Base-by-base conservation (phyloP, 2,329 filamentous ascomycete species). In the Botrytis hyacinthi region DNA sequence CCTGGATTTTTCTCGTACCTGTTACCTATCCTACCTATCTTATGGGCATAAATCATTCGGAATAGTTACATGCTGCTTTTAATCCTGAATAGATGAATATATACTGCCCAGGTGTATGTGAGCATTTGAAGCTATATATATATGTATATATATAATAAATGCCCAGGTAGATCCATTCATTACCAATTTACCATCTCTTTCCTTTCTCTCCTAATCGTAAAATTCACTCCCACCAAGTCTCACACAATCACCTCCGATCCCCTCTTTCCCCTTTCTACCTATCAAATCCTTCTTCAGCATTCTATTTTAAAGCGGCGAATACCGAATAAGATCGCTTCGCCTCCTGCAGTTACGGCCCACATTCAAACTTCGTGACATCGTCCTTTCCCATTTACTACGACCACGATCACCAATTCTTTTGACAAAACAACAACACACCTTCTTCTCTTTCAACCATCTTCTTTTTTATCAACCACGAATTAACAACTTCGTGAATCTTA, bases 321-420 rank as follows among this genome's bases (percentile, higher is more conserved):
- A 61, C 71, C 71, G 22, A 69, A 69, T 61, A 57, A 73, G 71
- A 69, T 69, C 63, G 51, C 65, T 68, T 73, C 72, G 72, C 72
- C 72, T 73, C 65, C 66, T 73, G 72, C 72, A 73, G 72, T 73
- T 46, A 9, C 29, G 72, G 66, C 72, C 72, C 72, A 73, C 72
- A 71, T 32, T 72, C 71, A 66, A 68, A 72, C 46, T 72, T 69
- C 63, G 63, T 68, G 70, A 71, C 70, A 71, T 71, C 70, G 70
- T 71, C 60, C 70, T 63, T 71, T 71, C 61, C 70, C 70, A 62
- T 67, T 72, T 71, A 59, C 70, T 66, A 67, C 73, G 70, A 74
- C 73, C 73, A 74, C 73, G 70, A 73, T 73, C 73, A 69, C 54
- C 63, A 72, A 72, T 71, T 71, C 70, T 71, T 71, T 71, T 71